These are phyloP conservation scores for Oryza nivara DNA, from an alignment of 176 grass and related monocot species.

Conservation along the genomic window DNA sequence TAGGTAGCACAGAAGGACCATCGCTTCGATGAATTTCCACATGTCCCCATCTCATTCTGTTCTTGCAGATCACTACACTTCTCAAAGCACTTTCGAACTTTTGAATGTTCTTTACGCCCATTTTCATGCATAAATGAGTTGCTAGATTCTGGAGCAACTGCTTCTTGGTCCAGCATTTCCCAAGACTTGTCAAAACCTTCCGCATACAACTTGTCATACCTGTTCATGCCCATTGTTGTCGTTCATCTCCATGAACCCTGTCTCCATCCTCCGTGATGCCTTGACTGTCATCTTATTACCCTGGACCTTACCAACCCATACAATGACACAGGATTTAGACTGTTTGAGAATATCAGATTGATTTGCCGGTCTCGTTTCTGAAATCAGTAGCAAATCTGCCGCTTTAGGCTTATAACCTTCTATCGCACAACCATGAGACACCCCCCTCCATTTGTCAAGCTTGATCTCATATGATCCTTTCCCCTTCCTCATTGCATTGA, in stretches of 20 bases:
- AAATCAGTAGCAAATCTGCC: constrained; percentile 66
- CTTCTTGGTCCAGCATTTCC: constrained; percentile 51
- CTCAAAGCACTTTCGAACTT: constrained; percentile 43
- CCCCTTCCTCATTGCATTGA: constrained; percentile 48
- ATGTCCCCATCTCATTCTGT: constrained; percentile 35
- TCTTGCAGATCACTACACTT: constrained; percentile 19
- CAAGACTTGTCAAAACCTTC: constrained; percentile 46
- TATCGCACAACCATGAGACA: constrained; percentile 25
- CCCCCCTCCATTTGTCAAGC: constrained; percentile 52
- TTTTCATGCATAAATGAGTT: constrained; percentile 43
- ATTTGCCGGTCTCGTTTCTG: constrained; percentile 59
- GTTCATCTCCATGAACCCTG: constrained; percentile 47
- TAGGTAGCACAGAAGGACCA: constrained; percentile 64
- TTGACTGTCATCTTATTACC: constrained; percentile 59
- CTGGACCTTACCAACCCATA: constrained; percentile 62
- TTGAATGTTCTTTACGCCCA: constrained; percentile 37
- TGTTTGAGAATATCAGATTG: constrained; percentile 57
- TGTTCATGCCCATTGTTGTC: constrained; percentile 43
- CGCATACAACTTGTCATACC: constrained; percentile 46
- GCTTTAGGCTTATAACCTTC: constrained; percentile 63
- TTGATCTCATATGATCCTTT: constrained; percentile 53
- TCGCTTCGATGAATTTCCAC: constrained; percentile 34
- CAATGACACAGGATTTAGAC: constrained; percentile 52
- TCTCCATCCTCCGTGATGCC: constrained; percentile 60
- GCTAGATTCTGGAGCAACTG: constrained; percentile 38